Evolutionary conservation across 441 rosid genomes (phyloP).

Genomic region (Arabidopsis hybrid): DNA sequence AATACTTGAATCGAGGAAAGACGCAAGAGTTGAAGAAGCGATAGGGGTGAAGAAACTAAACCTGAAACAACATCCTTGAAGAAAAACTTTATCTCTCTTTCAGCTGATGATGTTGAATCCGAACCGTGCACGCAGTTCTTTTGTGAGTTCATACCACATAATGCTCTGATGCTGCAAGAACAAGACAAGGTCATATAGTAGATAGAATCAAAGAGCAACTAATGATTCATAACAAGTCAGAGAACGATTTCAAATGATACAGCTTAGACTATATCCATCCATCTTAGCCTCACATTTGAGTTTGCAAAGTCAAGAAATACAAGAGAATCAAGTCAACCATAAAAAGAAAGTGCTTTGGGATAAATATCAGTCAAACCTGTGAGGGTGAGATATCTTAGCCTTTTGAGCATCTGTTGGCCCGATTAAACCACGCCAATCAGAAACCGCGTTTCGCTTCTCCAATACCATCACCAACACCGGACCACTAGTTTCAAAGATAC

Average conservation of each 20-base stretch:
- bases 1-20: not conserved
- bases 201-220: not conserved
- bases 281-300: not conserved
- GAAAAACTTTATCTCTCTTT: constrained; percentile 84
- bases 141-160: constrained; percentile 71
- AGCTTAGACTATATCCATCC: not conserved
- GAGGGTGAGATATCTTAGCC: constrained; percentile 80
- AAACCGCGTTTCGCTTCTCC: constrained; percentile 79
- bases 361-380: constrained; percentile 53
- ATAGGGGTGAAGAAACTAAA: constrained; percentile 34
- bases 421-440: constrained; percentile 80
- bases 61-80: constrained; percentile 58
- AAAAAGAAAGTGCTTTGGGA: constrained; percentile 3
- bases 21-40: constrained; percentile 12
- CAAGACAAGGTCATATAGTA: constrained; percentile 1
- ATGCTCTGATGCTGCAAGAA: constrained; percentile 71
- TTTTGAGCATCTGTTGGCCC: constrained; percentile 79
- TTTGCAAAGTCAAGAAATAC: not conserved
- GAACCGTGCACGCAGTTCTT: constrained; percentile 88
- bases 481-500: constrained; percentile 55
- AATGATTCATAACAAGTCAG: constrained; percentile 8
- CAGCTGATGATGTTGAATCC: constrained; percentile 74
- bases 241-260: not conserved
- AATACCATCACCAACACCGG: constrained; percentile 79
- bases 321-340: not conserved